phyloP scores from a whole-genome alignment of 1,139 yeast genomes.

The Sugiyamaella grinbergsii region DNA sequence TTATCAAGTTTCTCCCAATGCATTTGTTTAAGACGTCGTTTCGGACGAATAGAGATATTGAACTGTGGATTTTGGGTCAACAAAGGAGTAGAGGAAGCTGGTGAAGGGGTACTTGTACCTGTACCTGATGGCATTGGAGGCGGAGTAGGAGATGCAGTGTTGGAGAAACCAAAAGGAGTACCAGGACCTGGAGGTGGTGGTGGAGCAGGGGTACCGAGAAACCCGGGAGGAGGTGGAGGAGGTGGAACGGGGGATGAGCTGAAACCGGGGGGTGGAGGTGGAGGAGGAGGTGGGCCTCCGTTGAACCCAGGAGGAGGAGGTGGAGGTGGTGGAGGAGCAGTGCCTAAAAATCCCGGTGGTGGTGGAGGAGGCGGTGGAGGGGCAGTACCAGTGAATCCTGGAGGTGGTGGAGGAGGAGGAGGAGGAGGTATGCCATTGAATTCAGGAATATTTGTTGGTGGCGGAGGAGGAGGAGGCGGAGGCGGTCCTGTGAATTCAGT shows the following conservation, averaged over 20 bases:
- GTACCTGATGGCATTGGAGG: conserved; percentile 24
- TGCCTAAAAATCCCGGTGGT: conserved; percentile 25
- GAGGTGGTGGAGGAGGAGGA: conserved; percentile 43
- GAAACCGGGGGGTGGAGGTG: conserved; percentile 43
- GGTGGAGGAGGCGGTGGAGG: conserved; percentile 32
- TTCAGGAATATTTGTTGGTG: conserved; percentile 37
- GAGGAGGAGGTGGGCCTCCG: conserved; percentile 30
- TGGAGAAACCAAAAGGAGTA: conserved; percentile 29
- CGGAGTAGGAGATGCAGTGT: conserved; percentile 23
- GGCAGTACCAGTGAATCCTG: conserved; percentile 23
- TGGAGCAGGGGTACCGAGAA: conserved; percentile 34
- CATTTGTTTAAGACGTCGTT: conserved; percentile 77
- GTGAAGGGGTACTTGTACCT: conserved; percentile 39
- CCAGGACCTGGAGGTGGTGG: conserved; percentile 43
- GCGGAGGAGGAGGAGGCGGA: conserved; percentile 41
- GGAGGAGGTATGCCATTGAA: conserved; percentile 16
- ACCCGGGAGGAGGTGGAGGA: conserved; percentile 32
- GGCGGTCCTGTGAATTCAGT: conserved; percentile 28
- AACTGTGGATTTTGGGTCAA: conserved; percentile 31
- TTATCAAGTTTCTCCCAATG: conserved; percentile 85
- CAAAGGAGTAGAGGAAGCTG: conserved; percentile 31
- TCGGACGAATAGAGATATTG: conserved; percentile 49
- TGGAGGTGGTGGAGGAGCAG: conserved; percentile 29
- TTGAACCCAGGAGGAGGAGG: conserved; percentile 41
- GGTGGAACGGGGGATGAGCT: conserved; percentile 38